A percentile compares a stretch with the other conserved stretches of the same genome.
These are phyloP conservation scores for Aurantiochytrium sp. DNA, from an alignment of 108 stramenopile genomes.

Conservation along the genomic window DNA sequence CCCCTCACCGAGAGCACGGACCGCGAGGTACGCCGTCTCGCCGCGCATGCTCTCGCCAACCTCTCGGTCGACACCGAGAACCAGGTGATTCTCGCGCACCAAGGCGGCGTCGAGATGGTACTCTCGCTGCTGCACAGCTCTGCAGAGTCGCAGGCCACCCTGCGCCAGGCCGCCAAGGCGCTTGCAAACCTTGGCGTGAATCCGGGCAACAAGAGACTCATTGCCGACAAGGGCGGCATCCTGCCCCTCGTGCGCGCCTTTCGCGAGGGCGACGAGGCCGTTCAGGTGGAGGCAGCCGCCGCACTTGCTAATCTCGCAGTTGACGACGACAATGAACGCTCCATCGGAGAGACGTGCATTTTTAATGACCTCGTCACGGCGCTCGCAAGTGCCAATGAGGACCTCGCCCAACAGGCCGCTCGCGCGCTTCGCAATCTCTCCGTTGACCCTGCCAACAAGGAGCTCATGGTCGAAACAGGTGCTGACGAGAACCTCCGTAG, in stretches of 20 bases:
- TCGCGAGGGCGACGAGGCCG: conserved; percentile 6
- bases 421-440: conserved; percentile 61
- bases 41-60: conserved; percentile 66
- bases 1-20: conserved; percentile 56
- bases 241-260: conserved; percentile 47
- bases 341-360: conserved; percentile 48
- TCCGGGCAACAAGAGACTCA: conserved; percentile 47
- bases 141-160: conserved; percentile 24
- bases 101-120: conserved; percentile 58
- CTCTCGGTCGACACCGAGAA: conserved; percentile 56
- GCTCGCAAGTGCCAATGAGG: conserved; percentile 21
- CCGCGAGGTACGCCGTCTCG: conserved; percentile 57
- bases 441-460: conserved; percentile 50
- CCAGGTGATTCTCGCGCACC: conserved; percentile 52
- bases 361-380: conserved; percentile 51
- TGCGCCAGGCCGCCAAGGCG: conserved; percentile 59
- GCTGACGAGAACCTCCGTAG: conserved; percentile 29
- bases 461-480: background rate
- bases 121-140: conserved; percentile 36
- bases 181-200: conserved; percentile 63
- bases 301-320: conserved; percentile 65
- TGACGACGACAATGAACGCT: conserved; percentile 56
- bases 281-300: conserved; percentile 62
- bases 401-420: conserved; percentile 54
- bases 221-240: conserved; percentile 49